Evolutionary conservation across 495 filamentous ascomycete species (phyloP), one percentile per base, ranked within the genome.

Genomic region (Cenococcum geophilum): DNA sequence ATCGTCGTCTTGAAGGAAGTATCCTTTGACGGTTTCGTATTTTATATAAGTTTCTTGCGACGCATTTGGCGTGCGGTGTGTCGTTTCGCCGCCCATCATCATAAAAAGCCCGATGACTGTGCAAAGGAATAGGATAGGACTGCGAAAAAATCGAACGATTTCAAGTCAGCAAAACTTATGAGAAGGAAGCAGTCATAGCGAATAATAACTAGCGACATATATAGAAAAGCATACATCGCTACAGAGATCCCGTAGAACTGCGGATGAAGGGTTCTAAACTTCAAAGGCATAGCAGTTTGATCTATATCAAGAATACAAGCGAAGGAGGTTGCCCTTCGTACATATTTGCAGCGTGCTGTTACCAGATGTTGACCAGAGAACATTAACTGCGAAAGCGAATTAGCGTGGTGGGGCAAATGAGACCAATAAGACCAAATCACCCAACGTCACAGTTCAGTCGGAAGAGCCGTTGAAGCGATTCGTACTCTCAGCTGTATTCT

Each of bases 1-100:
- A 5, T 61, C 59, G 12, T 70, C 67, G 25, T 45, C 58, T 58
- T 72, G 70, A 50, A 59, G n/a, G 54, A 72, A 72, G 49, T 68
- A 70, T 4, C 70, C 70, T 16, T 63, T 61, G 11, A 70, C 32
- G 42, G 48, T 61, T 11, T 48, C 5, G 43, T 69, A 69, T 35
- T 60, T 60, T 14, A 51, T 27, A 14, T 51, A 21, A 4, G 48
- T 20, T 1, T 12, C 18, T 23, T 21, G 23, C 23, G 18, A 12
- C 23, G 48, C 48, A 18, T 4, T 4, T 23, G 48, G 4, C 48
- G 4, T 12, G 48, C 11, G 2, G 2, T 2, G 2, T 2, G 48
- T 4, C 4, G 53, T 55, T 34, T 55, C 27, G 12, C 27, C 21
- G 22, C n/a, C 12, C 53, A 55, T 55, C 34, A 55, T 21, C n/a